A percentile compares a stretch with the other conserved stretches of the same genome.
Conservation (phyloP, 1,284 basidiomycete genomes). For the Trametes hirsuta region DNA sequence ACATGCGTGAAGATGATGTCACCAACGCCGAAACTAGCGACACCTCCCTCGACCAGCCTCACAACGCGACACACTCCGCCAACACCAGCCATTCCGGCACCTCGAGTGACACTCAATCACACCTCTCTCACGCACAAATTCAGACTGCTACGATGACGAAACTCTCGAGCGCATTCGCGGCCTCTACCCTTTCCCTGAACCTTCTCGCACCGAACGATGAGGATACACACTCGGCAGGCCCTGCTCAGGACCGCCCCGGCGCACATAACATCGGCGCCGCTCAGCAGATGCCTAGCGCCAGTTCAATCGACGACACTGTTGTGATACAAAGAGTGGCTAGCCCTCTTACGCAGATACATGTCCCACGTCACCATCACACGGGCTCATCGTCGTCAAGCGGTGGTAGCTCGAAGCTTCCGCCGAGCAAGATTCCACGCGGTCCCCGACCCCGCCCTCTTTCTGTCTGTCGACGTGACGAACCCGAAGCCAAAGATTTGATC, state of each 20-base stretch:
- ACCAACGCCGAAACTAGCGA: slow-evolving; percentile 1
- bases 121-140: slow-evolving; percentile 29
- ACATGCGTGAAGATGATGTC: slow-evolving; percentile 3
- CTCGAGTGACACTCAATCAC: slow-evolving; percentile 27
- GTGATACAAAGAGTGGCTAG: background rate
- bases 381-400: slow-evolving; percentile 16
- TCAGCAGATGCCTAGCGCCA: background rate
- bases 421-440: slow-evolving; percentile 29
- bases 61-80: slow-evolving; percentile 24
- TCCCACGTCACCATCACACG: slow-evolving; percentile 7
- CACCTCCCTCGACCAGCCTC: slow-evolving; percentile 11
- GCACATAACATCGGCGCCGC: too few relatives aligned
- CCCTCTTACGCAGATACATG: background rate
- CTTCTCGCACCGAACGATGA: slow-evolving; percentile 14
- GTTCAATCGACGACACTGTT: background rate
- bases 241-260: background rate
- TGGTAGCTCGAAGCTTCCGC: slow-evolving; percentile 11
- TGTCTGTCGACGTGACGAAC: slow-evolving; percentile 1
- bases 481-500: background rate
- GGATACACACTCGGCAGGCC: background rate
- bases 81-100: slow-evolving; percentile 26
- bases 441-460: slow-evolving; percentile 28
- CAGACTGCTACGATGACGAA: slow-evolving; percentile 32
- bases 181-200: slow-evolving; percentile 29
- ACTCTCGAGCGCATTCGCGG: slow-evolving; percentile 25